Base-by-base conservation (phyloP, 345 rosid genomes). In the Dipteronia sinensis region DNA sequence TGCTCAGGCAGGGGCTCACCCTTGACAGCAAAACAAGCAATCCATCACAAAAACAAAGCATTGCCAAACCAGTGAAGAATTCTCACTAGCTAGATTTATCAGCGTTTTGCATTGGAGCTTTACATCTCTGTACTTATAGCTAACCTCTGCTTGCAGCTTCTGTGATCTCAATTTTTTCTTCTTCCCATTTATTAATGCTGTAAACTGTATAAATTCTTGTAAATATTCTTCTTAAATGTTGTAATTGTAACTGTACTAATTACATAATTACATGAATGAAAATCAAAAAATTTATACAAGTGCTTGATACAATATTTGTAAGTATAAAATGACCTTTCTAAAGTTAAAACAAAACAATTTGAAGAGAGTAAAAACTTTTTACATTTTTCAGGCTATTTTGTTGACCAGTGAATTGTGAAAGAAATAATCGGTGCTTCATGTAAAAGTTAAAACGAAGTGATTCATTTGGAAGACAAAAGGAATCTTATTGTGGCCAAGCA, bases 1-100 rank as follows among this genome's bases (percentile, higher is more conserved):
- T 82, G 31, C 71, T 40, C 17, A 85, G 85, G 75, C 89, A 80
- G 81, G 84, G 78, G 25, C 74, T 19, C n/a, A 42, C 63, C 79
- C 63, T 46, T 69, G 88, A 84, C 55, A 53, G 78, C 23, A 77
- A 58, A 63, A 65, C 73, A 19, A 72, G 69, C 81, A 58, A 55
- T 71, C 47, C 62, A 71, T 53, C 63, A 27, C 73, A 38, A 23
- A 77, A 78, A 65, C 77, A 75, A 65, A 71, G 58, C 67, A 47
- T 25, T 47, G 58, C 53, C 29, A 67, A 68, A 16, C 71, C 78
- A 10, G 20, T 64, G 22, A 67, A 56, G 62, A 61, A 42, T 4
- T 74, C 73, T 76, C 65, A n/a, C 11, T 34, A 68, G 66, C 58
- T 46, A 13, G 70, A 51, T 73, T 71, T 76, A 70, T 70, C 46